Conservation (phyloP, 2,329 filamentous ascomycete species). For the Emergomyces africanus region DNA sequence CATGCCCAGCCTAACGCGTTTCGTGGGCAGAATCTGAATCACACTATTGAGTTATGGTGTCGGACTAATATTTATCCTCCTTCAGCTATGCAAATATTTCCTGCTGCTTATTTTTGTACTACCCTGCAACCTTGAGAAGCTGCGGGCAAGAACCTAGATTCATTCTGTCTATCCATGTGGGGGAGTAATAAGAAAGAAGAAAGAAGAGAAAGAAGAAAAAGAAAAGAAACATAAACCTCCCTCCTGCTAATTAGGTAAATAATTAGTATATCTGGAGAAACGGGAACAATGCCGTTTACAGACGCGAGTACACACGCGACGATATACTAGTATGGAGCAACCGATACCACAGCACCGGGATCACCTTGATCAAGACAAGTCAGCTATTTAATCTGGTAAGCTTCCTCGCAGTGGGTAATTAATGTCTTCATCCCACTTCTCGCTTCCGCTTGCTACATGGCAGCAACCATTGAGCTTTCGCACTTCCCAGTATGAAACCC, state of each 20-base stretch:
- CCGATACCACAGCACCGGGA: not conserved
- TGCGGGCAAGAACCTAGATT: not conserved
- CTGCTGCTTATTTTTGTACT: too few species aligned
- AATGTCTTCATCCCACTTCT: constrained; percentile 23
- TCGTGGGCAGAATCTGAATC: not conserved
- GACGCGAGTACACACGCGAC: not conserved
- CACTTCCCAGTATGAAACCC: constrained; percentile 22
- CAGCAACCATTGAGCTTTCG: constrained; percentile 24
- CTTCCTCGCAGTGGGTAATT: not conserved
- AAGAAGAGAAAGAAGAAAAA: not conserved
- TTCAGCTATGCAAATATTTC: not conserved
- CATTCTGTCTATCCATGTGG: not conserved
- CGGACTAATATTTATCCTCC: not conserved
- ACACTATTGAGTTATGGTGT: too few species aligned
- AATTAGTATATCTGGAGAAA: not conserved
- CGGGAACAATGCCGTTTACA: not conserved
- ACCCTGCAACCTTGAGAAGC: not conserved
- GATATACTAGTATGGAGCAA: not conserved
- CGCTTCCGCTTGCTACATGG: constrained; percentile 26
- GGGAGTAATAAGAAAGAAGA: not conserved
- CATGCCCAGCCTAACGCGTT: not conserved
- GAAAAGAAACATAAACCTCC: not conserved
- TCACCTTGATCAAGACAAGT: not conserved
- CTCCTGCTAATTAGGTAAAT: not conserved
- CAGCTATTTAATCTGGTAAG: not conserved